Evolutionary conservation across 495 filamentous ascomycete species (phyloP), one percentile per base, ranked within the genome.

Genomic region (Echria macrotheca): DNA sequence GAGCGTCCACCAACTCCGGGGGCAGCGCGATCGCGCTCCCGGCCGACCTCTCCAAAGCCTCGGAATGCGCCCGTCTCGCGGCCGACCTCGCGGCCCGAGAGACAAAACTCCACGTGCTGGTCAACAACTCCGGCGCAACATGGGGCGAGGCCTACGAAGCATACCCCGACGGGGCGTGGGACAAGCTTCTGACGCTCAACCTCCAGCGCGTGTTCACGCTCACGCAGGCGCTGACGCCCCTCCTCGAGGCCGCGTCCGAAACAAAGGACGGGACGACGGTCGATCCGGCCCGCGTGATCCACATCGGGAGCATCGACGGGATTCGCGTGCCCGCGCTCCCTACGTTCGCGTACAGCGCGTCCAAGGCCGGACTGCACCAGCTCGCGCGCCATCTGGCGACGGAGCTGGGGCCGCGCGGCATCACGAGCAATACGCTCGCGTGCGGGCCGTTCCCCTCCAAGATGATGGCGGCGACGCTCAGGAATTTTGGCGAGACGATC

Each of bases 41-140:
- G 1, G 65, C 66, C 15, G 65, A 74, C 59, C 55, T 75, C 28
- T 56, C 63, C 19, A 51, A 48, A 21, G 61, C 63, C 8, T 11
- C 44, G 5, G 84, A 86, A 17, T 76, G 82, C 65, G 72, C 76
- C 57, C 74, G 69, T 43, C 67, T 93, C 18, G 86, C 78, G 1
- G 68, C 77, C 14, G 80, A 85, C 58, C 65, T 90, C 25, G 65
- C 64, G 15, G 72, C 72, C 40, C 71, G 71, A n/a, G 85, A 89
- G 54, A 63, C 69, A 41, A 78, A 78, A 28, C 78, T 93, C 12
- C 78, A 89, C 60, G 71, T 91, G 41, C 76, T 91, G 2, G 75
- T 91, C 58, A 90, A 91, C 74, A 93, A 94, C 74, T 81, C 78
- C 17, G 87, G 87, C 47, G 85, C 83, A 4, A 87, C 83, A 64